A percentile compares a stretch with the other conserved stretches of the same genome.
Conservation (phyloP, 306 rosid genomes). For the Hippophae gyantsensis region DNA sequence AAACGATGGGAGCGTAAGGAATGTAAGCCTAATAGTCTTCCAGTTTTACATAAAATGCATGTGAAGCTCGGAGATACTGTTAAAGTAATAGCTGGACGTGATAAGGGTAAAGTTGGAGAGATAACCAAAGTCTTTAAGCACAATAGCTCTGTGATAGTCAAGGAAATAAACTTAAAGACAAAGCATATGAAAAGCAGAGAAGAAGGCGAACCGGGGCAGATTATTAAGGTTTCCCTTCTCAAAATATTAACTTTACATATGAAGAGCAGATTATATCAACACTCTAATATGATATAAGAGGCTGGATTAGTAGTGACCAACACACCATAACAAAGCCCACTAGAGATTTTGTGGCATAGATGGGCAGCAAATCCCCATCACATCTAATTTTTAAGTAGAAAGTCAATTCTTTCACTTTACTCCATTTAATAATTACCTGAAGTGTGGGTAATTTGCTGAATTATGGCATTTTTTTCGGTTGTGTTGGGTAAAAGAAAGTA, state of each 20-base stretch:
- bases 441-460: too few relatives aligned
- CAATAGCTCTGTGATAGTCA: constrained; percentile 63
- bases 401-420: too few relatives aligned
- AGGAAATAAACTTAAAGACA: constrained; percentile 77
- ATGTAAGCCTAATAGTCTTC: constrained; percentile 92
- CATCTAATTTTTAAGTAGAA: background rate
- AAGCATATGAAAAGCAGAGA: constrained; percentile 83
- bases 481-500: background rate
- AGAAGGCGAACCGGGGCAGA: constrained; percentile 82
- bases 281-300: too few relatives aligned
- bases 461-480: background rate
- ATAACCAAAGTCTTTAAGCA: constrained; percentile 58
- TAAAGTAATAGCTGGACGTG: constrained; percentile 78
- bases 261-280: too few relatives aligned
- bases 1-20: constrained; percentile 89
- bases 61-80: constrained; percentile 89
- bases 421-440: too few relatives aligned
- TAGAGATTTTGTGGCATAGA: too few relatives aligned
- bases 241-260: background rate
- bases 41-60: constrained; percentile 79
- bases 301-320: too few relatives aligned
- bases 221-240: constrained; percentile 51
- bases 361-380: background rate
- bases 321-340: too few relatives aligned
- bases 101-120: constrained; percentile 85